Conservation (phyloP, 2,329 filamentous ascomycete genomes). For the Chaetomiaceae sp. region DNA sequence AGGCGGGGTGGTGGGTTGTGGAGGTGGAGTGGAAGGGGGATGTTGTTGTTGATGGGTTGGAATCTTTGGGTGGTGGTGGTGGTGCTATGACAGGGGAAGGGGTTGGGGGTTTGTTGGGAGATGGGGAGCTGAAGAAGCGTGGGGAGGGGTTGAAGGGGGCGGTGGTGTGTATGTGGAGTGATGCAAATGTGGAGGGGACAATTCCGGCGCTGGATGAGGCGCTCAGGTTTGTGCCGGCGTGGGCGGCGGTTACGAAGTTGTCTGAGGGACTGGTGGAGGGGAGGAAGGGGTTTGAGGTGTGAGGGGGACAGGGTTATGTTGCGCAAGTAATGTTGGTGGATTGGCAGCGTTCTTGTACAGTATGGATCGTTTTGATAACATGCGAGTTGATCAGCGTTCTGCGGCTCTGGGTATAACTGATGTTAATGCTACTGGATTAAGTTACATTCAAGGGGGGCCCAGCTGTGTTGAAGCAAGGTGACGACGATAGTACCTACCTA, state of each 20-base stretch:
- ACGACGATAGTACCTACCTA: no score
- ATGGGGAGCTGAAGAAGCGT: slow-evolving; percentile 32
- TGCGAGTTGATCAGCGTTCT: no score
- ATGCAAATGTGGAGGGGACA: slow-evolving; percentile 65
- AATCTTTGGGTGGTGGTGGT: not conserved
- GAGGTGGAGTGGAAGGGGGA: slow-evolving; percentile 62
- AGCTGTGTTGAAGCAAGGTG: no score
- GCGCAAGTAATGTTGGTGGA: not conserved
- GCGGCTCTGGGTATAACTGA: no score
- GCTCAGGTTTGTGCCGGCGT: slow-evolving; percentile 68
- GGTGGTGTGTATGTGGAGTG: slow-evolving; percentile 81
- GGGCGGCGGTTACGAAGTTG: slow-evolving; percentile 73
- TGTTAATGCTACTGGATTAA: no score
- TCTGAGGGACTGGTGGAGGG: slow-evolving; percentile 78
- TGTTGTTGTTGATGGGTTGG: not conserved
- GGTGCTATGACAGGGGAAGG: not conserved
- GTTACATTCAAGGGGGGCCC: no score
- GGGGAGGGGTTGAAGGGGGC: slow-evolving; percentile 50
- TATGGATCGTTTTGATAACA: not conserved
- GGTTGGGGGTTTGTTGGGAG: slow-evolving; percentile 11
- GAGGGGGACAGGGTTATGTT: slow-evolving; percentile 14
- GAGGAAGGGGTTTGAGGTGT: slow-evolving; percentile 58
- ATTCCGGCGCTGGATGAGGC: slow-evolving; percentile 85
- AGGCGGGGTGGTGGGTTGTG: slow-evolving; percentile 76
- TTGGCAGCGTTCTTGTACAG: not conserved